A percentile compares a stretch with the other conserved stretches of the same genome.
Conservation (phyloP, 345 rosid genomes). For the Populus simonii region DNA sequence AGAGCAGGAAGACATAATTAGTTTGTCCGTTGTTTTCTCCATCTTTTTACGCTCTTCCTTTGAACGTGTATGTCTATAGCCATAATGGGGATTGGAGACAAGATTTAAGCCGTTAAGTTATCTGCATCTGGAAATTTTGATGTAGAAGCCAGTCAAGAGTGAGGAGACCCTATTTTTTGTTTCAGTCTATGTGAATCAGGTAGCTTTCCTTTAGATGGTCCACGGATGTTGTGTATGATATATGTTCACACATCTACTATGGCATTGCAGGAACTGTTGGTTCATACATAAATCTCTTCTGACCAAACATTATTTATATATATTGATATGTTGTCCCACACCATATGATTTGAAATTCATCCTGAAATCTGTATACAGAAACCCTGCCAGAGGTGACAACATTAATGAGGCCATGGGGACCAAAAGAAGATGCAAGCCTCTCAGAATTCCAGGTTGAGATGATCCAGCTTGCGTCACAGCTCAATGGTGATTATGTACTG, state of each 20-base stretch:
- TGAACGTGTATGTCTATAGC: neutral
- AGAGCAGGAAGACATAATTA: neutral
- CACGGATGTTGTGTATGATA: too few relatives aligned
- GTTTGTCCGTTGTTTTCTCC: neutral
- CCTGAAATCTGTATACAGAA: conserved; percentile 44
- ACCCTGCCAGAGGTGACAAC: conserved; percentile 60
- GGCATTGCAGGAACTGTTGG: neutral
- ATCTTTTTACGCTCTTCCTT: neutral
- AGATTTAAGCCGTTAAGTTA: neutral
- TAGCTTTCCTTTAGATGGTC: too few relatives aligned
- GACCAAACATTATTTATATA: neutral
- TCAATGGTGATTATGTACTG: conserved; percentile 81
- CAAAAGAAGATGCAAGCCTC: conserved; percentile 66
- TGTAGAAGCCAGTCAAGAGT: neutral
- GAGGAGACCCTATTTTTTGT: neutral
- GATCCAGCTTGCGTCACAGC: conserved; percentile 96
- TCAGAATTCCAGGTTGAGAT: conserved; percentile 93
- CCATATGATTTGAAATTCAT: conserved; percentile 10
- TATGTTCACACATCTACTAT: neutral
- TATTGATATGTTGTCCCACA: neutral
- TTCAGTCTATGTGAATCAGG: neutral
- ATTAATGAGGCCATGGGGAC: conserved; percentile 68
- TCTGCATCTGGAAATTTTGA: neutral
- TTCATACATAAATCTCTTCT: neutral
- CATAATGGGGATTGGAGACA: neutral